A percentile compares a stretch with the other conserved stretches of the same genome.
These are phyloP conservation scores for Cyclaneusma minus DNA, from an alignment of 2,329 filamentous ascomycete species.

Conservation along the genomic window DNA sequence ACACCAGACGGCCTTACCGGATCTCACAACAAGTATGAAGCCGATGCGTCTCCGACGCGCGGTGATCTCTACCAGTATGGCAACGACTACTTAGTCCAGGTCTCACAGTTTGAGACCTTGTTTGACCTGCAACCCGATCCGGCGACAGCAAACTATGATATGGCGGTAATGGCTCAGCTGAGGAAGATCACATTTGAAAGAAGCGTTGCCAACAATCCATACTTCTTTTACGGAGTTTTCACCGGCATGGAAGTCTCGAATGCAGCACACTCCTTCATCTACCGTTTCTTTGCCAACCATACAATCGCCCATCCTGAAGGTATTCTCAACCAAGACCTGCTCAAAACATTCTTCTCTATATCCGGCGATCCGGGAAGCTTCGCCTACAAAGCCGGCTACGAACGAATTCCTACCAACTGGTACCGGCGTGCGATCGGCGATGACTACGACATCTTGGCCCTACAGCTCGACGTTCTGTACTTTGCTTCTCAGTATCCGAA, in stretches of 20 bases:
- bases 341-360: constrained; percentile 14
- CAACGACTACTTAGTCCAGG: constrained; percentile 8
- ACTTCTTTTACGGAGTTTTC: constrained; percentile 18
- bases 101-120: constrained; percentile 12
- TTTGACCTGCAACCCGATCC: constrained; percentile 8
- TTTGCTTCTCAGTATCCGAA: constrained; percentile 24
- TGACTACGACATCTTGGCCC: constrained; percentile 26
- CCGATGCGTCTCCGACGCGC: constrained; percentile 32
- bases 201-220: constrained; percentile 17
- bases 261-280: constrained; percentile 16
- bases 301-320: constrained; percentile 15
- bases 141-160: constrained; percentile 6
- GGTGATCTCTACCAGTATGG: constrained; percentile 24
- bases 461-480: constrained; percentile 23
- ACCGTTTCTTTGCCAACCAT: constrained; percentile 17
- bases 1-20: constrained; percentile 28
- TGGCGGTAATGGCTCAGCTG: constrained; percentile 8
- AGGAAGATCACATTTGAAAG: constrained; percentile 11
- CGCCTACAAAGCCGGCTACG: constrained; percentile 4
- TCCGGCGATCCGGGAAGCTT: constrained; percentile 27
- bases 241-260: constrained; percentile 12
- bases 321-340: constrained; percentile 14
- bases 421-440: constrained; percentile 13
- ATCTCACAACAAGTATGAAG: constrained; percentile 34
- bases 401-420: constrained; percentile 14